These are phyloP conservation scores for Cydonia oblonga DNA, from an alignment of 331 rosid species.

Conservation along the genomic window DNA sequence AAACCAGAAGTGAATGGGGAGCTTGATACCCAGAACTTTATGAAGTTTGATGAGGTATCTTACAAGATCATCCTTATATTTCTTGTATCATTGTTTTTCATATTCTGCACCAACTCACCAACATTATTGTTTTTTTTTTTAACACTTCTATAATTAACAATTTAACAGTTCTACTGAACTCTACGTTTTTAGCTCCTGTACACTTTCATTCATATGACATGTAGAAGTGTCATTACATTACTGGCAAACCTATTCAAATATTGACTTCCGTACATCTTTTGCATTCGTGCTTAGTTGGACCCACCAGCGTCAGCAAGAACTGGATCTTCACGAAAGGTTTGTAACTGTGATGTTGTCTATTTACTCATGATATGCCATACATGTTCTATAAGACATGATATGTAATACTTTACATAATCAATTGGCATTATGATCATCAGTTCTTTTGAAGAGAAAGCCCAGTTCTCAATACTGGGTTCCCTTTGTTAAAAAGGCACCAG, in stretches of 20 bases:
- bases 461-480: neutral
- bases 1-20: constrained; percentile 93
- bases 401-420: neutral
- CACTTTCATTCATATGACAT: neutral
- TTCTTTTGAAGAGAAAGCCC: neutral
- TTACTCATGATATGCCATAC: neutral
- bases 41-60: constrained; percentile 95
- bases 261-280: constrained; percentile 6
- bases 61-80: constrained; percentile 12
- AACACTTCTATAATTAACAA: neutral
- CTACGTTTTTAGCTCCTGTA: neutral
- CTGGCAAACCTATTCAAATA: neutral
- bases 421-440: neutral
- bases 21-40: constrained; percentile 97
- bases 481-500: neutral
- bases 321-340: constrained; percentile 89
- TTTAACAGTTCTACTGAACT: neutral
- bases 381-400: neutral
- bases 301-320: constrained; percentile 67
- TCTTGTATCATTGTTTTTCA: neutral
- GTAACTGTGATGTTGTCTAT: constrained; percentile 11
- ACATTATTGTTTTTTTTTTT: neutral
- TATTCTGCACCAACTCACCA: neutral
- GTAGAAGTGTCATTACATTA: neutral
- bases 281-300: constrained; percentile 46